Conservation (phyloP, 768 basidiomycete species). For the Naematelia aurantialba region DNA sequence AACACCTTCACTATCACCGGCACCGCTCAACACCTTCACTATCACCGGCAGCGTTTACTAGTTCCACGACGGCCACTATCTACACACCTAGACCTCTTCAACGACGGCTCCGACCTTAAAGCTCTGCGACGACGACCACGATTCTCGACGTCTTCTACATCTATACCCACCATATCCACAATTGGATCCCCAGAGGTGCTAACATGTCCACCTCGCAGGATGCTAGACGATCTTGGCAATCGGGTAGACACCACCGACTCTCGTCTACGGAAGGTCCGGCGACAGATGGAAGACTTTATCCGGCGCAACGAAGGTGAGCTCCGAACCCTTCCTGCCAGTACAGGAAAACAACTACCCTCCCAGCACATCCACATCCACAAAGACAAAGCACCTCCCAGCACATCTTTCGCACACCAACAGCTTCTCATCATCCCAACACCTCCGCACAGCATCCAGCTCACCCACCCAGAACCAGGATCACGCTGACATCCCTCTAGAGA, state of each 20-base stretch:
- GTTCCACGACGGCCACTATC: too few species aligned
- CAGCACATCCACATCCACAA: too few species aligned
- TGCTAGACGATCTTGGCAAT: slow-evolving; percentile 73
- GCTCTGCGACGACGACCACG: too few species aligned
- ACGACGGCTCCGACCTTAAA: too few species aligned
- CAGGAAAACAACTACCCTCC: too few species aligned
- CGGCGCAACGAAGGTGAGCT: slow-evolving; percentile 72
- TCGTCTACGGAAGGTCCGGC: slow-evolving; percentile 65
- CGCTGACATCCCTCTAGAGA: slow-evolving; percentile 58
- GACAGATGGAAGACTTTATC: slow-evolving; percentile 71
- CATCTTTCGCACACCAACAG: background rate
- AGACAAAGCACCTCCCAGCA: too few species aligned
- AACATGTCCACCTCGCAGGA: too few species aligned
- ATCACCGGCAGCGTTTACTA: too few species aligned
- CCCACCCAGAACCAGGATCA: background rate
- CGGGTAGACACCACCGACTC: slow-evolving; percentile 67
- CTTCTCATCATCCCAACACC: slow-evolving; percentile 10
- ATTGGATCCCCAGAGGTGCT: too few species aligned
- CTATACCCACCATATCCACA: too few species aligned
- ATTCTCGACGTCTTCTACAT: too few species aligned
- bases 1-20: background rate
- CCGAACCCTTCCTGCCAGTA: slow-evolving; percentile 4
- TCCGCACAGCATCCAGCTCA: background rate
- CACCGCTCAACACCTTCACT: background rate
- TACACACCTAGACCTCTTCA: too few species aligned